phyloP scores from a whole-genome alignment of 371 early-diverging fungal species.

The Lichtheimia ramosa region DNA sequence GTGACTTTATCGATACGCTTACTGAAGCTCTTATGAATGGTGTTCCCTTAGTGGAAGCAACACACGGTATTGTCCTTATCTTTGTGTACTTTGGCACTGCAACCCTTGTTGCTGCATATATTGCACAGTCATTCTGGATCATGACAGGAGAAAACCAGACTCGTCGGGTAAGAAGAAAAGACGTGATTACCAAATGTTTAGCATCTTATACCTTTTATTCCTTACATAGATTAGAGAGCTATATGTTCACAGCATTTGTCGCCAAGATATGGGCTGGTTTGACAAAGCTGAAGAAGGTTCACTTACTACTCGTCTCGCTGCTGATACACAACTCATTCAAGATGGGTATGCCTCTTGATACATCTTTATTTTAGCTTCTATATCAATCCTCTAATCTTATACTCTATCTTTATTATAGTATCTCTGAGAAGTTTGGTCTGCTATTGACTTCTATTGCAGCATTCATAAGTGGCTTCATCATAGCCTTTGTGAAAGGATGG shows the following conservation, averaged over 20 bases:
- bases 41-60: conserved; percentile 11
- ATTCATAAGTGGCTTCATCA: conserved; percentile 83
- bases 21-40: conserved; percentile 1
- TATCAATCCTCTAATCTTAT: too few species aligned
- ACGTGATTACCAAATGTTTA: conserved; percentile 73
- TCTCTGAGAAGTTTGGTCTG: conserved; percentile 76
- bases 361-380: too few species aligned
- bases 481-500: conserved; percentile 87
- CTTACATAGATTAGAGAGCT: conserved; percentile 44
- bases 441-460: conserved; percentile 65
- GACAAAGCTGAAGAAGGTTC: conserved; percentile 67
- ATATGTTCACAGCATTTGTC: conserved; percentile 70
- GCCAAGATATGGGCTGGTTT: conserved; percentile 89
- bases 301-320: conserved; percentile 64
- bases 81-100: conserved; percentile 54
- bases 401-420: conserved; percentile 60
- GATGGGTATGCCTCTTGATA: conserved; percentile 48
- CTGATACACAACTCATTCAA: conserved; percentile 70
- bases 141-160: conserved; percentile 35
- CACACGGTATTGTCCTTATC: conserved; percentile 25
- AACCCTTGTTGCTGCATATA: conserved; percentile 36
- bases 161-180: conserved; percentile 45
- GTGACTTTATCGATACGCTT: conserved; percentile 34
- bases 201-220: too few species aligned
- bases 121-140: conserved; percentile 42